Percentiles rank a stretch among this genome's conserved stretches.
Conservation (phyloP, 2,329 filamentous ascomycete species). For the Biscogniauxia mediterranea region DNA sequence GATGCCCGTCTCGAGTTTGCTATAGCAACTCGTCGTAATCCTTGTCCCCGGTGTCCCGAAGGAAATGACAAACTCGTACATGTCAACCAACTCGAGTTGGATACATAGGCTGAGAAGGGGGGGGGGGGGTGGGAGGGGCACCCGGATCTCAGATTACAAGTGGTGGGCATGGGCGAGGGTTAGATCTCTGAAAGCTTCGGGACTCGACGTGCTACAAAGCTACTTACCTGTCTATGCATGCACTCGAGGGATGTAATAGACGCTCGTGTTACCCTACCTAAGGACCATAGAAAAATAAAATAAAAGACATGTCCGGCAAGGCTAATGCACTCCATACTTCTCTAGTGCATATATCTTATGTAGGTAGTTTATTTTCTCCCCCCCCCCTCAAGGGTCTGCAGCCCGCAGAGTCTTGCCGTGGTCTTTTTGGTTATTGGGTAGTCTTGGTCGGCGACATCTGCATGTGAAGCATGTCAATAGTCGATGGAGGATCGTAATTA, state of each 20-base stretch:
- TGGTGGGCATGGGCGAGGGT: background rate
- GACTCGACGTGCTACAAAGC: background rate
- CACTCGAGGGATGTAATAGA: background rate
- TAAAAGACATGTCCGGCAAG: background rate
- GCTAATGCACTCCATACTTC: background rate
- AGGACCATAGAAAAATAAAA: background rate
- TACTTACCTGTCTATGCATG: background rate
- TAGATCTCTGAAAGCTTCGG: background rate
- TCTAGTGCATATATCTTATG: background rate
- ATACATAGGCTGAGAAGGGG: no score
- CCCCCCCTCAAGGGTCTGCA: background rate
- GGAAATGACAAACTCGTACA: background rate
- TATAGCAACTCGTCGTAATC: background rate
- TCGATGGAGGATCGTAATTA: background rate
- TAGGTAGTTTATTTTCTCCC: background rate
- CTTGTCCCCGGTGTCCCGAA: background rate
- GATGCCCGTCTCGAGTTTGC: background rate
- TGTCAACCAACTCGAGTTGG: background rate
- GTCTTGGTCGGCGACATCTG: background rate
- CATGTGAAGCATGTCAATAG: background rate
- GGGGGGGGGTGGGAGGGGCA: no score
- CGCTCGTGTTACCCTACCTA: background rate
- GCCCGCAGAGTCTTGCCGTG: background rate
- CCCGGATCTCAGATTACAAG: background rate
- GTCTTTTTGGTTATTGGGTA: background rate